Evolutionary conservation across 495 filamentous ascomycete species (phyloP), one percentile per base, ranked within the genome.

Genomic region (Parachaetomium inaequale): DNA sequence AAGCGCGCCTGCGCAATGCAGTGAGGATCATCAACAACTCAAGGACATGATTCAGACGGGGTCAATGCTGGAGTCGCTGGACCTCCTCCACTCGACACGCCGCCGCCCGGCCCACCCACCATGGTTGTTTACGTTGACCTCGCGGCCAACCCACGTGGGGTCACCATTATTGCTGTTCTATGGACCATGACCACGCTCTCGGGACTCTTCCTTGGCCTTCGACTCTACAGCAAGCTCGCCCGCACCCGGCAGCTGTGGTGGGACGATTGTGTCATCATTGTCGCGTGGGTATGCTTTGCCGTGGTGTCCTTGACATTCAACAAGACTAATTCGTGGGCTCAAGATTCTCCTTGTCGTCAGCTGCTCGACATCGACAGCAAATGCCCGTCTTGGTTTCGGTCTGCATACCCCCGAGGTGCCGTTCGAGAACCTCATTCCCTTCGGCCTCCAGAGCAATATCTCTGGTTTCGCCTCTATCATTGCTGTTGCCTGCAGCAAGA

Each of bases 221-320:
- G 74, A 19, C n/a, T 70, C 14, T 75, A 72, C 64, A 71, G 66
- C 64, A 76, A 74, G 31, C 52, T 60, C 28, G 52, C 61, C n/a
- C 69, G 68, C 19, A 43, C 55, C n/a, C 55, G 66, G 11, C 57
- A 53, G 8, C 29, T 75, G 14, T 72, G 70, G 66, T 73, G 67
- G 66, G 74, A 76, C 43, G 74, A 76, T 43, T 67, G 65, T 21
- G 23, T 74, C 21, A 66, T 75, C 56, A 62, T 74, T 45, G 58
- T 51, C n/a, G 61, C 73, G 10, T 75, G 72, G 74, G 70, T 76
- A 56, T 60, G 73, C n/a, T 26, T 10, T 34, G 25, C 49, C 6
- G 3, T 10, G 15, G 10, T 3, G 29, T n/a, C 19, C n/a, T n/a
- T n/a, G n/a, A n/a, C n/a, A n/a, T n/a, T n/a, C n/a, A n/a, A n/a